These are phyloP conservation scores for Penicillium herquei DNA, from an alignment of 495 filamentous ascomycete species.

Conservation along the genomic window DNA sequence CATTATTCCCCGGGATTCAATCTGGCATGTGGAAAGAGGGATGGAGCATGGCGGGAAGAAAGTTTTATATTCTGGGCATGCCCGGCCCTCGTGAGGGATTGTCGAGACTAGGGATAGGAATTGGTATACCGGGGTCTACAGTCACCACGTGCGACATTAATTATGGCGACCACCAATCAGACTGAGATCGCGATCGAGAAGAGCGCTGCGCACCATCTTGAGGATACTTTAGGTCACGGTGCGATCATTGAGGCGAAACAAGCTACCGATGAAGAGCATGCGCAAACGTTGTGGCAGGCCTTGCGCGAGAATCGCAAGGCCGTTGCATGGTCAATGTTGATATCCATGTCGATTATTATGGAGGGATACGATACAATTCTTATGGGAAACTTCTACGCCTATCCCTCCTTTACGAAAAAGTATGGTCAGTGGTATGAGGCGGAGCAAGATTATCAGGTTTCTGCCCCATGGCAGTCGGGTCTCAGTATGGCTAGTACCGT, in stretches of 20 bases:
- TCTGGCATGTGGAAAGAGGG: slow-evolving; percentile 6
- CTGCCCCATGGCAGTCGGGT: slow-evolving; percentile 36
- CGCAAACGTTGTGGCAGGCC: slow-evolving; percentile 29
- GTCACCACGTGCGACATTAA: neutral
- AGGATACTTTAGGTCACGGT: slow-evolving; percentile 23
- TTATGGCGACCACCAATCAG: slow-evolving; percentile 13
- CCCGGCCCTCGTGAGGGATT: neutral
- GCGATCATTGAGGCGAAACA: slow-evolving; percentile 32
- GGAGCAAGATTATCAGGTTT: slow-evolving; percentile 21
- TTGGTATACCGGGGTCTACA: neutral
- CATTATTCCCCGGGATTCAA: slow-evolving; percentile 1
- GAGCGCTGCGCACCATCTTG: slow-evolving; percentile 25
- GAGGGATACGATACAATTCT: slow-evolving; percentile 52
- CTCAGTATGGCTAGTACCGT: slow-evolving; percentile 34
- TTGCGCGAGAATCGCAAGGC: slow-evolving; percentile 41
- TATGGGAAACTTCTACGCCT: slow-evolving; percentile 41
- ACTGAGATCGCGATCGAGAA: slow-evolving; percentile 24
- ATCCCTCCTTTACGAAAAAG: slow-evolving; percentile 34
- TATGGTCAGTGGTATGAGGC: slow-evolving; percentile 32
- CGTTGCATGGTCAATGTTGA: slow-evolving; percentile 44
- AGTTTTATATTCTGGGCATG: slow-evolving; percentile 8
- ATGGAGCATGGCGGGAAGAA: neutral
- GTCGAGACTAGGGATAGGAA: neutral
- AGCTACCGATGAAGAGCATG: slow-evolving; percentile 33
- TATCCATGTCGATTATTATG: slow-evolving; percentile 50